These are phyloP conservation scores for Parachaetomium inaequale DNA, from an alignment of 495 filamentous ascomycete species.

Conservation along the genomic window DNA sequence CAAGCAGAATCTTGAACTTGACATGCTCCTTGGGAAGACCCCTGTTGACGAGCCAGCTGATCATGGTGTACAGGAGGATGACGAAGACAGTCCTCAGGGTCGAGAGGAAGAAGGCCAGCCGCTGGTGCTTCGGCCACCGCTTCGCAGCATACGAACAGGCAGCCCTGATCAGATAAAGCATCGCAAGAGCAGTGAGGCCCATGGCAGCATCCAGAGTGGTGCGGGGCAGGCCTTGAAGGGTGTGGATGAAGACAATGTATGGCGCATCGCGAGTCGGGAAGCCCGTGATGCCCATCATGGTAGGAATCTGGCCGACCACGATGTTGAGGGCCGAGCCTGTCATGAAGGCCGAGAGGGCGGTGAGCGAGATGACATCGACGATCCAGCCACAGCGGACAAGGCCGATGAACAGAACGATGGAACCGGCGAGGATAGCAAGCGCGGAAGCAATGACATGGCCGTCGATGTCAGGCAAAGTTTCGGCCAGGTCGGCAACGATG, in stretches of 20 bases:
- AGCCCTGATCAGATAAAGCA: slow-evolving; percentile 80
- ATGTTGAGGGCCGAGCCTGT: slow-evolving; percentile 95
- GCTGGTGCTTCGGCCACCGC: slow-evolving; percentile 65
- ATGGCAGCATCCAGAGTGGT: slow-evolving; percentile 79
- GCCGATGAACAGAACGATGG: slow-evolving; percentile 79
- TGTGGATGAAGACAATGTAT: slow-evolving; percentile 84
- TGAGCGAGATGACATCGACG: slow-evolving; percentile 90
- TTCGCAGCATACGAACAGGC: slow-evolving; percentile 63
- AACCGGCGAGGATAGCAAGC: slow-evolving; percentile 74
- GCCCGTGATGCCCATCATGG: slow-evolving; percentile 76
- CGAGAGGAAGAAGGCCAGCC: slow-evolving; percentile 80
- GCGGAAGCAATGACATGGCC: slow-evolving; percentile 68
- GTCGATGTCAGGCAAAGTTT: slow-evolving; percentile 55
- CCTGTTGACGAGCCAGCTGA: slow-evolving; percentile 80
- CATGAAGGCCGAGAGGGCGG: slow-evolving; percentile 95
- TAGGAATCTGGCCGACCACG: slow-evolving; percentile 77
- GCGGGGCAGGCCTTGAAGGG: slow-evolving; percentile 66
- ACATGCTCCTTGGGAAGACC: slow-evolving; percentile 44
- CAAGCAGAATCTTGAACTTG: slow-evolving; percentile 64
- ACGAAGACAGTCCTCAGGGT: slow-evolving; percentile 90
- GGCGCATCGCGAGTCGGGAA: slow-evolving; percentile 75
- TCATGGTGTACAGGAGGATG: slow-evolving; percentile 88
- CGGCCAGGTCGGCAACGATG: slow-evolving; percentile 61
- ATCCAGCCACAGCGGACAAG: slow-evolving; percentile 81
- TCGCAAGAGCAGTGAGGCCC: slow-evolving; percentile 74